These are phyloP conservation scores for Sutorius australiensis DNA, from an alignment of 768 basidiomycete species.

Conservation along the genomic window DNA sequence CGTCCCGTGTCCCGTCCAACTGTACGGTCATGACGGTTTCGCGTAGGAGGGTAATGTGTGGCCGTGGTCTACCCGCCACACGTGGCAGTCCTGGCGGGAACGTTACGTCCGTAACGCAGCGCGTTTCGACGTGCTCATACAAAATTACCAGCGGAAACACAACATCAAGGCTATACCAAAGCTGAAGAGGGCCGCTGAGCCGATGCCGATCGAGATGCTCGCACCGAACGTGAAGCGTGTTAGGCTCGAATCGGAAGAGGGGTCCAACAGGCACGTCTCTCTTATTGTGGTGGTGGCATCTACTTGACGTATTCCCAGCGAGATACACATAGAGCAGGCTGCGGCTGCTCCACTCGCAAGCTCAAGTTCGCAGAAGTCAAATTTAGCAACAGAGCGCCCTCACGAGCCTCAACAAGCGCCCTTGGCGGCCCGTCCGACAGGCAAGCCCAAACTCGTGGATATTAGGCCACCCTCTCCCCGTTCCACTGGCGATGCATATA, in stretches of 20 bases:
- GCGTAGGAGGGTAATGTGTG: conserved; percentile 40
- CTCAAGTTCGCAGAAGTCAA: neutral
- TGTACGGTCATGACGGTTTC: too few relatives aligned
- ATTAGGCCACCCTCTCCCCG: neutral
- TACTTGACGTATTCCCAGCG: conserved; percentile 1
- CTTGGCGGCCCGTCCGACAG: neutral
- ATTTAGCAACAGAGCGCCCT: neutral
- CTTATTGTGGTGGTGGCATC: neutral
- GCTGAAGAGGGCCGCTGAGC: conserved; percentile 1
- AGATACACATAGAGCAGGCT: neutral
- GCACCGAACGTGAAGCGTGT: conserved; percentile 6
- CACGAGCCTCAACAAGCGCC: neutral
- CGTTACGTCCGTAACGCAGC: conserved; percentile 48
- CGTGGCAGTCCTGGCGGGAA: conserved; percentile 63
- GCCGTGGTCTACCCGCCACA: conserved; percentile 50
- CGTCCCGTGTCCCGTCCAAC: conserved; percentile 5
- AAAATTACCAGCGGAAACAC: conserved; percentile 36
- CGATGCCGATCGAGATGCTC: neutral
- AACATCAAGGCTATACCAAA: neutral
- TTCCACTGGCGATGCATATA: neutral
- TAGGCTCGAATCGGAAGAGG: neutral
- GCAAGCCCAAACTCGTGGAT: neutral
- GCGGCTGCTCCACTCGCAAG: neutral
- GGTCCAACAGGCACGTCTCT: conserved; percentile 7
- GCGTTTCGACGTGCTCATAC: conserved; percentile 43